These are phyloP conservation scores for Calendula officinalis DNA, from an alignment of 129 eudicot species.

Conservation along the genomic window DNA sequence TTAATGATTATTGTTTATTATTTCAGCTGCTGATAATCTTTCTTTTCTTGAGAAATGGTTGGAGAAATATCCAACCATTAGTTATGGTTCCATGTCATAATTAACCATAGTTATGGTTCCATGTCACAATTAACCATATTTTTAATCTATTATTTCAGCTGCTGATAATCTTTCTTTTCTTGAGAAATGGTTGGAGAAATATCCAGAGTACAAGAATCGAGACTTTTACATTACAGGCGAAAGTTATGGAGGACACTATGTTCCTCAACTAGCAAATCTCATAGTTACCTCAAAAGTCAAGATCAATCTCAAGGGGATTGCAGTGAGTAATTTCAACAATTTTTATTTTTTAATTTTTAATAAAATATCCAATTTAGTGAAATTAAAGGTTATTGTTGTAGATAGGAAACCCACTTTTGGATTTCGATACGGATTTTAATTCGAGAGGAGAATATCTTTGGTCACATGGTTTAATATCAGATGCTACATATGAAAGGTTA, in stretches of 20 bases:
- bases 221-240: slow-evolving; percentile 59
- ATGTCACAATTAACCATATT: no score
- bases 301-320: slow-evolving; percentile 66
- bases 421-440: slow-evolving; percentile 58
- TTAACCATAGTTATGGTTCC: no score
- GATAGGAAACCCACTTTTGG: slow-evolving; percentile 76
- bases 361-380: slow-evolving; percentile 7
- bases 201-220: slow-evolving; percentile 49
- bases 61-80: no score
- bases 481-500: slow-evolving; percentile 37
- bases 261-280: slow-evolving; percentile 64
- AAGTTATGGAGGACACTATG: slow-evolving; percentile 79
- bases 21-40: slow-evolving; percentile 12
- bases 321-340: slow-evolving; percentile 41
- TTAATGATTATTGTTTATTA: no score
- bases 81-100: no score
- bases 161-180: slow-evolving; percentile 40
- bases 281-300: slow-evolving; percentile 42
- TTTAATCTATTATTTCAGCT: no score
- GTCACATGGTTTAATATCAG: slow-evolving; percentile 81
- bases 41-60: slow-evolving; percentile 51
- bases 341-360: neutral
- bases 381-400: slow-evolving; percentile 18
- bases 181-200: slow-evolving; percentile 39
- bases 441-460: slow-evolving; percentile 52